These are phyloP conservation scores for Fragaria nilgerrensis DNA, from an alignment of 306 rosid species.

Conservation along the genomic window DNA sequence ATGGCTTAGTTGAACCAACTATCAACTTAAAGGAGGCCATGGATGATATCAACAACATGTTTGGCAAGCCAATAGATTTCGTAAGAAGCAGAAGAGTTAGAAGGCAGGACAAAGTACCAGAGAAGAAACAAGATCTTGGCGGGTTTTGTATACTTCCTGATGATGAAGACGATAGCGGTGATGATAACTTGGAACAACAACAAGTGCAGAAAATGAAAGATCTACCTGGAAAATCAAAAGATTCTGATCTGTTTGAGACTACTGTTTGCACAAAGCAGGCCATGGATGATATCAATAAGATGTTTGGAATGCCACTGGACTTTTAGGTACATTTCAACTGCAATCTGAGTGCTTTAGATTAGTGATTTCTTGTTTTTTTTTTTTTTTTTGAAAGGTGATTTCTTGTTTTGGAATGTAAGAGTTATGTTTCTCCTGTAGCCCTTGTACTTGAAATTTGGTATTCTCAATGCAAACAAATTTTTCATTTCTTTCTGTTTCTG, in stretches of 20 bases:
- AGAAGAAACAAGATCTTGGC: slow-evolving; percentile 37
- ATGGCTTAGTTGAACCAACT: slow-evolving; percentile 94
- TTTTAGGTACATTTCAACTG: slow-evolving; percentile 31
- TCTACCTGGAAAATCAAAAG: slow-evolving; percentile 35
- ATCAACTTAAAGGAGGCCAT: slow-evolving; percentile 93
- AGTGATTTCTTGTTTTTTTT: not conserved
- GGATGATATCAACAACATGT: slow-evolving; percentile 94
- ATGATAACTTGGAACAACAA: slow-evolving; percentile 45
- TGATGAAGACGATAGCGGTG: slow-evolving; percentile 22
- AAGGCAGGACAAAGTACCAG: slow-evolving; percentile 54
- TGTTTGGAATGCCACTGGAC: slow-evolving; percentile 85
- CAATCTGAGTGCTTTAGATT: not conserved
- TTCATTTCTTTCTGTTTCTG: not conserved
- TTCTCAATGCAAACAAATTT: not conserved
- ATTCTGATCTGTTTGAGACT: slow-evolving; percentile 71
- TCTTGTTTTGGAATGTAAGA: slow-evolving; percentile 4
- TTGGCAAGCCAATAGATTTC: slow-evolving; percentile 91
- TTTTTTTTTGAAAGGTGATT: not conserved
- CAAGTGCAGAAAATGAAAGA: slow-evolving; percentile 44
- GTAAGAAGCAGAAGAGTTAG: slow-evolving; percentile 56
- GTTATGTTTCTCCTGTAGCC: not conserved
- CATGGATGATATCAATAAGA: slow-evolving; percentile 78
- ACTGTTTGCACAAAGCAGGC: slow-evolving; percentile 79
- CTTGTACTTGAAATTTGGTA: not conserved
- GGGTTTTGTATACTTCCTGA: slow-evolving; percentile 86